Evolutionary conservation across 2,329 filamentous ascomycete species (phyloP).

Genomic region (Canariomyces notabilis): DNA sequence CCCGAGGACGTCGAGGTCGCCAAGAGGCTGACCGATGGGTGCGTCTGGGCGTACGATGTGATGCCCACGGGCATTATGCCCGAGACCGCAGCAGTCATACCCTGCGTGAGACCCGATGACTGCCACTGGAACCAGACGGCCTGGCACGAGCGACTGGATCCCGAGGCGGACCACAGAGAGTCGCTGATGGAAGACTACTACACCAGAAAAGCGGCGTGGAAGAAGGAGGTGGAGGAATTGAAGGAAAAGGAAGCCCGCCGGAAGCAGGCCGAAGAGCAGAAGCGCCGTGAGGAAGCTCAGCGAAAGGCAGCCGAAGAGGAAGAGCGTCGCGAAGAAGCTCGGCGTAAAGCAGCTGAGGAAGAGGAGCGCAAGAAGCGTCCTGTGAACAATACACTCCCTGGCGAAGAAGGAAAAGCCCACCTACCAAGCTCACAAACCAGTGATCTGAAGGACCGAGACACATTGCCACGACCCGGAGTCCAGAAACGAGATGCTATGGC

Average conservation of each 20-base stretch:
- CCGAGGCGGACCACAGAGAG: conserved; percentile 39
- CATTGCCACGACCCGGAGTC: neutral
- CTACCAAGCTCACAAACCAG: neutral
- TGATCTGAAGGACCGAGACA: conserved; percentile 2
- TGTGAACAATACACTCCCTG: conserved; percentile 3
- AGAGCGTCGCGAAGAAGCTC: conserved; percentile 14
- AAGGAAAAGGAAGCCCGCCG: conserved; percentile 27
- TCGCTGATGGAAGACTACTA: conserved; percentile 40
- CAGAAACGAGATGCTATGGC: conserved; percentile 2
- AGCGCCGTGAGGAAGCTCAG: conserved; percentile 17
- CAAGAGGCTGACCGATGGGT: conserved; percentile 60
- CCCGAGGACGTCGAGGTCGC: conserved; percentile 59
- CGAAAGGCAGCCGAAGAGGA: conserved; percentile 19
- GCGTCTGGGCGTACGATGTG: conserved; percentile 63
- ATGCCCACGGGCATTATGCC: conserved; percentile 62
- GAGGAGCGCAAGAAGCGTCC: conserved; percentile 9
- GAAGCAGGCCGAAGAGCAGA: conserved; percentile 19
- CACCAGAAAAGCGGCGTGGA: conserved; percentile 34
- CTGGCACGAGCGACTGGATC: conserved; percentile 48
- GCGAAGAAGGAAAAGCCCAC: neutral
- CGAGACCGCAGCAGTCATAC: conserved; percentile 45
- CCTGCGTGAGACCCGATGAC: conserved; percentile 42
- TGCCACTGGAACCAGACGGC: conserved; percentile 51
- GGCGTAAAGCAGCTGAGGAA: conserved; percentile 19
- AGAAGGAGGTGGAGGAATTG: conserved; percentile 31